Evolutionary conservation across 805 yeast species (phyloP).

Genomic region (Saccharomycopsis sp.): DNA sequence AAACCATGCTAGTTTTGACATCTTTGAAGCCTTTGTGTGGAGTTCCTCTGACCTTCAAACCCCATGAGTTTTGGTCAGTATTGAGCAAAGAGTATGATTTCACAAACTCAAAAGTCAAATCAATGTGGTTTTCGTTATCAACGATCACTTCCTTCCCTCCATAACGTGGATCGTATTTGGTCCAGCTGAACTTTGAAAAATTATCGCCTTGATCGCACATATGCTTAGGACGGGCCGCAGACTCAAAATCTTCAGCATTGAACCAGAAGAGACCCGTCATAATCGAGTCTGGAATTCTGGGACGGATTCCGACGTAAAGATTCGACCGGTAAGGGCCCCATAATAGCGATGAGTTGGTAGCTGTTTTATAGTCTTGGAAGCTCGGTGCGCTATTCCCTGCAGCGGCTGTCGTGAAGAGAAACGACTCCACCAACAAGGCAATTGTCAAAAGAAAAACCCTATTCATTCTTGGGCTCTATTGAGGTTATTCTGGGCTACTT

Average conservation of each 20-base stretch:
- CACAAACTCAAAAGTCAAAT: constrained; percentile 64
- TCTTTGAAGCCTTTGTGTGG: constrained; percentile 47
- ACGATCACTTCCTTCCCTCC: constrained; percentile 79
- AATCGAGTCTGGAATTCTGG: constrained; percentile 70
- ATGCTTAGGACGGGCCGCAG: constrained; percentile 58
- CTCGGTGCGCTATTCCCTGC: not conserved
- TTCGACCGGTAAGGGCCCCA: constrained; percentile 97
- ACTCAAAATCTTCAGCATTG: constrained; percentile 50
- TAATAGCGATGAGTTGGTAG: constrained; percentile 44
- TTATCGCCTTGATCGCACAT: constrained; percentile 67
- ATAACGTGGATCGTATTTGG: constrained; percentile 72
- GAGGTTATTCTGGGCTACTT: not conserved
- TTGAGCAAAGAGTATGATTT: constrained; percentile 39
- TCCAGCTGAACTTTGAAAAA: constrained; percentile 75
- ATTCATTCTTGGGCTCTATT: not conserved
- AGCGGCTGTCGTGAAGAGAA: not conserved
- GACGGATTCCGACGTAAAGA: constrained; percentile 78
- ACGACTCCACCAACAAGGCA: not conserved
- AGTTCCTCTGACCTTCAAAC: constrained; percentile 56
- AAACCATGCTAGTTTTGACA: constrained; percentile 57
- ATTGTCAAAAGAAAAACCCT: not conserved
- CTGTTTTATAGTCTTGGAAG: constrained; percentile 25
- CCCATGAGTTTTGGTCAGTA: constrained; percentile 72
- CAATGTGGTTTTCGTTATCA: constrained; percentile 59
- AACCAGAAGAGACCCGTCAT: constrained; percentile 86